Base-by-base conservation (phyloP, 2,329 filamentous ascomycete species). In the Nothopassalora personata region DNA sequence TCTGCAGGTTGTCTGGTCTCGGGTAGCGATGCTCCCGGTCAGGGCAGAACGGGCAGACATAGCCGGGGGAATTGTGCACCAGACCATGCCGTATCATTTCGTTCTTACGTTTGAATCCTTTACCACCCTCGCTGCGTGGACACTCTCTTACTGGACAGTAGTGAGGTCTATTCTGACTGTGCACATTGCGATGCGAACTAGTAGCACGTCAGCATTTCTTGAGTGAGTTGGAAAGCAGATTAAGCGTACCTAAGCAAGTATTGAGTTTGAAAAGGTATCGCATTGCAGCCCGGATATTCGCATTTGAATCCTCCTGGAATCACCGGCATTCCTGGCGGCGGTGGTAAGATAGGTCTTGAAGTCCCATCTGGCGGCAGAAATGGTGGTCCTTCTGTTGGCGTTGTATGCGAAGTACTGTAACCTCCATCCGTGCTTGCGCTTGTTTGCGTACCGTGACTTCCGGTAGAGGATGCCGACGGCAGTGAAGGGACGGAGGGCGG, bases 21-120 rank as follows among this genome's bases (percentile, higher is more conserved):
- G 94, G 94, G 73, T 97, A 97, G 71, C 89, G 92, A 74, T 97
- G 93, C 72, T 97, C 91, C 65, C 91, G 83, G 69, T 96, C 91
- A 1, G 91, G 89, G 73, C 94, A 99, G 71, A 97, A 97, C 0
- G 94, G 94, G 73, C 94, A 99, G 31, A 96, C 86, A 70, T 97
- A 99, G 60, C 93, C 93, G 1, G 94, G 94, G 7, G 91, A 96
- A 65, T 91, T 88, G 70, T 99, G 94, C 4, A 97, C 94, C 3
- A 97, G 82, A 1, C 93, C 92, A 69, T 87, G 85, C n/a, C 85
- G 78, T 61, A 86, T 86, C 85, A 87, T 87, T 70, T 87, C 85
- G 63, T 87, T 87, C 69, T 87, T 87, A 33, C 85, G 79, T 70
- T 87, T 87, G 76, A 87, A 87, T 1, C 85, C 85, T 67, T 84